Evolutionary conservation across 139 green algal species (phyloP), one percentile per base, ranked within the genome.

Genomic region (Tetratostichococcus sp.): DNA sequence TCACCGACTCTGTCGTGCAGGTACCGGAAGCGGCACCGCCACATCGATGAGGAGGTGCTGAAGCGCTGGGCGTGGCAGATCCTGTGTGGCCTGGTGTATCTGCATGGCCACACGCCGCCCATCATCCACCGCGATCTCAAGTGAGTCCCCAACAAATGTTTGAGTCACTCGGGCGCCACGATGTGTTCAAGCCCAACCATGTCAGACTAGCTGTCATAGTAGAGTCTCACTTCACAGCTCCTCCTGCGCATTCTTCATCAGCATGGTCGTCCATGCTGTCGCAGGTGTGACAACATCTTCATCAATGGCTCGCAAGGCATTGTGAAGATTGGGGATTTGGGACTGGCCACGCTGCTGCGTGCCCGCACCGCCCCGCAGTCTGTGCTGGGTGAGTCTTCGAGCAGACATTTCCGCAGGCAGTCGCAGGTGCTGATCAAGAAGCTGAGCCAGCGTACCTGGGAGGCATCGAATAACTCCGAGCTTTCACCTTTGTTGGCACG

Each of bases 241-340:
- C n/a, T n/a, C n/a, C 59, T 67, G 59, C 4, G 79, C 88, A 68
- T 86, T 90, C 42, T 75, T 91, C 42, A 67, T 67, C 26, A 85
- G 82, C 16, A 66, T 91, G 30, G 32, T 87, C 16, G 86, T 83
- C 43, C 76, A 85, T 35, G 77, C 1, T 72, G 77, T 30, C 80
- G 89, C 50, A 98, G 97, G 78, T 95, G 87, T 74, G 90, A 94
- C 84, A 98, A 98, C 85, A 95, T 98, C 70, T 98, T 98, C 85
- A 92, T 97, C 71, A 97, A 97, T 77, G 88, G 94, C 25, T 92
- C 94, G 32, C 89, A 91, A 35, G 96, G 96, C 17, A 88, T 97
- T 43, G 91, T 99, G 8, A 99, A 99, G 80, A 99, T 99, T 82
- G 96, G 96, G 0, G 96, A 99, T 78, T 84, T 99, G 70, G 96